Evolutionary conservation across 768 basidiomycete genomes (phyloP).

Genomic region (Tricholoma terreum): DNA sequence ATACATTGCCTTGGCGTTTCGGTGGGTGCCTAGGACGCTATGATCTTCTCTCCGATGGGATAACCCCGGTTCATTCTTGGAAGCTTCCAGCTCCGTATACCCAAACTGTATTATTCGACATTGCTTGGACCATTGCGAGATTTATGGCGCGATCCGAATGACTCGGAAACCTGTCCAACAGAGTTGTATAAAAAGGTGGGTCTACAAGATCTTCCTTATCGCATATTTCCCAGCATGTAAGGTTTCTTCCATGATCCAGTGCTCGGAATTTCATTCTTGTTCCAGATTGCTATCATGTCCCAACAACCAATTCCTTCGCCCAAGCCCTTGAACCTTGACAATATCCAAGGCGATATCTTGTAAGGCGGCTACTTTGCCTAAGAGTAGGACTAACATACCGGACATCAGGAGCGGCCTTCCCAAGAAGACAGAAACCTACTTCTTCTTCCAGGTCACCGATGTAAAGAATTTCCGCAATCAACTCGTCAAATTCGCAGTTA

Average conservation of each 20-base stretch:
- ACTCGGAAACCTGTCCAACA: background rate
- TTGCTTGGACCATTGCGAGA: background rate
- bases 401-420: constrained; percentile 47
- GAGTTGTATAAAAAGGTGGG: background rate
- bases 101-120: background rate
- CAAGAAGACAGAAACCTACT: constrained; percentile 50
- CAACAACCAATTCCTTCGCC: constrained; percentile 15
- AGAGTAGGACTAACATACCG: background rate
- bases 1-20: too few relatives aligned
- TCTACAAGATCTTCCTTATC: background rate
- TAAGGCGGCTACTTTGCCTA: constrained; percentile 17
- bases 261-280: background rate
- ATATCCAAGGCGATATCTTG: constrained; percentile 51
- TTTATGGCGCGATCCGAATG: background rate
- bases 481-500: constrained; percentile 37
- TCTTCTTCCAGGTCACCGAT: constrained; percentile 52
- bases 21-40: too few relatives aligned
- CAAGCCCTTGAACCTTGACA: constrained; percentile 31
- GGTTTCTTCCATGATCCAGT: background rate
- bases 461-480: constrained; percentile 40
- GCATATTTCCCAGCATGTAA: background rate
- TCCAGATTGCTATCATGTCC: constrained; percentile 13
- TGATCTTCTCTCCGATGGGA: background rate
- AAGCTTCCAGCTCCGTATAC: background rate
- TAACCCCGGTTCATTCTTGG: background rate